Conservation (phyloP, 129 eudicot genomes). For the Scalesia atractyloides region DNA sequence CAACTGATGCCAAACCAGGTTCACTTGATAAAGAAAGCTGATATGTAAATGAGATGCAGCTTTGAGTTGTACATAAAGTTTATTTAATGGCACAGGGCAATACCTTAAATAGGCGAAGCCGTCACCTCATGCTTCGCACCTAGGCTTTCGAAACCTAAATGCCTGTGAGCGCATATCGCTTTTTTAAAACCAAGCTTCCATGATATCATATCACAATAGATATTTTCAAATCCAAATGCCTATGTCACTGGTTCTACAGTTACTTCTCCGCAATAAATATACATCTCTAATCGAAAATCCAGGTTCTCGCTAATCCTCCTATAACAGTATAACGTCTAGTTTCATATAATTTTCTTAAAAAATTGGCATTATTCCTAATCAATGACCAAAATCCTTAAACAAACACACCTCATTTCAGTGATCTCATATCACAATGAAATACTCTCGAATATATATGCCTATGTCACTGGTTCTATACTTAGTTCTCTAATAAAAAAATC, state of each 20-base stretch:
- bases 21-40: neutral
- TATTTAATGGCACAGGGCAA: neutral
- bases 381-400: constrained; percentile 14
- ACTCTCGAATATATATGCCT: neutral
- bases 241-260: constrained; percentile 4
- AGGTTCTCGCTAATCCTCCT: neutral
- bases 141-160: neutral
- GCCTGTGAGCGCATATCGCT: neutral
- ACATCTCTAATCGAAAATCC: neutral
- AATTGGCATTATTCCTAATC: neutral
- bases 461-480: neutral
- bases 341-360: constrained; percentile 1
- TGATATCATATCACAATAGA: neutral
- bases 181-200: neutral
- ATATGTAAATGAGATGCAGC: neutral
- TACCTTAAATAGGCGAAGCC: neutral
- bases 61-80: neutral
- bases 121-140: neutral
- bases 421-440: neutral
- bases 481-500: neutral
- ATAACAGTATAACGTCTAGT: neutral
- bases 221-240: constrained; percentile 4
- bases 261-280: neutral
- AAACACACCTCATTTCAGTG: neutral
- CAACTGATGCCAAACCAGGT: constrained; percentile 12